Base-by-base conservation (phyloP, 2,329 filamentous ascomycete genomes). In the Botrytis squamosa region DNA sequence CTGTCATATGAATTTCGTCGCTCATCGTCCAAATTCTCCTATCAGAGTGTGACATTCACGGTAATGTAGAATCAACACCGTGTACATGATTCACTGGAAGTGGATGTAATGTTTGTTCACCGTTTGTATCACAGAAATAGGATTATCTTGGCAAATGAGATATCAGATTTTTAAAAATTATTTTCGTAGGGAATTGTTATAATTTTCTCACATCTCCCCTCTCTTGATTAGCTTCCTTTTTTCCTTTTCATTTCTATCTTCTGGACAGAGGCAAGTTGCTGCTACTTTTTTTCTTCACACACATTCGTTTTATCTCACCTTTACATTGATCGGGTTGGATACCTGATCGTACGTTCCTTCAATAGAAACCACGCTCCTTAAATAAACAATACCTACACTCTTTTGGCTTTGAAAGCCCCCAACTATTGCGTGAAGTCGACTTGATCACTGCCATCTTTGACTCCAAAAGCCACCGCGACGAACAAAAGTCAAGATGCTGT, bases 291-390 rank as follows among this genome's bases (percentile, higher is more conserved):
- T 52, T 33, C 36, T 33, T 46, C 55, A 49, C 25, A 6, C 14
- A 33, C 40, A 33, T 70, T 73, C 36, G 16, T 73, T 73, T 59
- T 22, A 46, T 68, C 29, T 38, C 52, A 38, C 38, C 38, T 20
- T 60, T 22, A 16, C 38, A 60, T 29, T 42, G 40, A 46, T 71
- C 25, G 55, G 71, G 71, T 70, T 73, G 46, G 71, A 73, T 63
- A 73, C 52, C 65, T 70, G 65, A 62, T 70, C 60, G 46, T 46
- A 46, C 65, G 22, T 59, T 73, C 71, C 36, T 73, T 72, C 49
- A 49, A 38, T 57, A 46, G 29, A 6, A 40, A 3, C 16, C 16
- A 63, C 59, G 40, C 22, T 46, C 69, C 20, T 46, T 71, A 5
- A 18, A 70, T 2, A 52, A 33, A 29, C 36, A 65, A 55, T 7